Base-by-base conservation (phyloP, 2,329 filamentous ascomycete genomes). In the Talaromyces sp. region DNA sequence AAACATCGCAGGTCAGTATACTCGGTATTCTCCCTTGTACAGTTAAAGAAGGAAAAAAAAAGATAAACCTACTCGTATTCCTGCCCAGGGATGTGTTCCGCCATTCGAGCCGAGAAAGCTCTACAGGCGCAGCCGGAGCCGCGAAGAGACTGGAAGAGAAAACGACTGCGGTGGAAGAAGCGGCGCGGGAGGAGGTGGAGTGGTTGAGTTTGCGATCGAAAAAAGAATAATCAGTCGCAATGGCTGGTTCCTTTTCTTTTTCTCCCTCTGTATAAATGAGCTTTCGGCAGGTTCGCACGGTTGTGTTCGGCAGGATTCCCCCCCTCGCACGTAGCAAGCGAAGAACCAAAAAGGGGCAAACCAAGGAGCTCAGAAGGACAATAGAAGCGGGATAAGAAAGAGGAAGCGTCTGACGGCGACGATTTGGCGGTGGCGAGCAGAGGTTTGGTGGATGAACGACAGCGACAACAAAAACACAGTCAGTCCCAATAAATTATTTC, bases 1-100 rank as follows among this genome's bases (percentile, higher is more conserved):
- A 67, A 66, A 64, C n/a, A 50, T 55, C 19, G 61, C 32, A 55
- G 31, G 29, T 49, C 21, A 63, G 52, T 17, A 56, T 59, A 32
- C 43, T 29, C n/a, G n/a, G n/a, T n/a, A n/a, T n/a, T n/a, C n/a
- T 50, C 53, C 38, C 63, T 32, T 56, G 1, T 9, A 21, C 9
- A 55, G 29, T 52, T 58, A 56, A 49, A 58, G 38, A 21, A 41
- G 7, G 6, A 38, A 57, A 31, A 59, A 63, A 64, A 62, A 62
- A n/a, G n/a, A n/a, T n/a, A n/a, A 58, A 75, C 77, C 64, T 76
- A 80, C 77, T 80, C 78, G 64, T 71, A 80, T 69, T 80, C 78
- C 66, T 78, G 70, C 61, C 67, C 76, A 57, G 74, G 69, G 58
- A 77, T 69, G 60, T 77, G 72, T 65, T 78, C 76, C 66, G 75